phyloP scores from a whole-genome alignment of 2,329 filamentous ascomycete genomes.

The Diaporthe citriasiana region DNA sequence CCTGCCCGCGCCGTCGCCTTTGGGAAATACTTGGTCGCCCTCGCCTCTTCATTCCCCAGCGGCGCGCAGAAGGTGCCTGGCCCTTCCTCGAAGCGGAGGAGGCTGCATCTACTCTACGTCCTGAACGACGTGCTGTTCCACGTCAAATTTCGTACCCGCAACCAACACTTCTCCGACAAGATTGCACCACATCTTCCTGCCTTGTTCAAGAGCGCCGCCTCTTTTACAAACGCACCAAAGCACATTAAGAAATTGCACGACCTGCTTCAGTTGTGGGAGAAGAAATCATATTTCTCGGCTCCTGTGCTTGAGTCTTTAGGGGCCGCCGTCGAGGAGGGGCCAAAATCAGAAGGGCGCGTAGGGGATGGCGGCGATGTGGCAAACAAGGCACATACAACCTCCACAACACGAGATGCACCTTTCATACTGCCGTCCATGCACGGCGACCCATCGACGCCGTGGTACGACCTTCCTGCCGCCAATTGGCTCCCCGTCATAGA shows the following conservation, averaged over 20 bases:
- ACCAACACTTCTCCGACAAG: conserved; percentile 66
- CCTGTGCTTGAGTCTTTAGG: conserved; percentile 71
- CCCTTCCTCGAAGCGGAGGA: conserved; percentile 75
- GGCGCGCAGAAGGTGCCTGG: conserved; percentile 51
- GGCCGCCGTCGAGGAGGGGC: conserved; percentile 62
- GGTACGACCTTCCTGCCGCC: conserved; percentile 86
- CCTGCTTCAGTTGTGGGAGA: conserved; percentile 79
- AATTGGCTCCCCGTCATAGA: conserved; percentile 85
- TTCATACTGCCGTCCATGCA: conserved; percentile 83
- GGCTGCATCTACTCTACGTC: conserved; percentile 83
- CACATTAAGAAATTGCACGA: conserved; percentile 74
- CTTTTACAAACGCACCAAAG: conserved; percentile 73
- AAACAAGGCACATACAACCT: conserved; percentile 57
- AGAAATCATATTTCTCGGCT: conserved; percentile 71
- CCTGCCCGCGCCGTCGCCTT: conserved; percentile 74
- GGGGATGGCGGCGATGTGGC: conserved; percentile 47
- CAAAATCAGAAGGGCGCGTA: conserved; percentile 50
- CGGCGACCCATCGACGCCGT: conserved; percentile 79
- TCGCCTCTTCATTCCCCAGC: conserved; percentile 71
- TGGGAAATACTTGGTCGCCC: conserved; percentile 80
- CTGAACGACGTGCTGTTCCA: conserved; percentile 85
- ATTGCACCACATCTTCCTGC: conserved; percentile 72
- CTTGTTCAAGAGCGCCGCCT: conserved; percentile 71
- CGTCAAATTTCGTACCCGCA: conserved; percentile 65
- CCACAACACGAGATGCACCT: conserved; percentile 61